These are phyloP conservation scores for Cinnamomum chago DNA, from an alignment of 164 flowering plant species.

Conservation along the genomic window DNA sequence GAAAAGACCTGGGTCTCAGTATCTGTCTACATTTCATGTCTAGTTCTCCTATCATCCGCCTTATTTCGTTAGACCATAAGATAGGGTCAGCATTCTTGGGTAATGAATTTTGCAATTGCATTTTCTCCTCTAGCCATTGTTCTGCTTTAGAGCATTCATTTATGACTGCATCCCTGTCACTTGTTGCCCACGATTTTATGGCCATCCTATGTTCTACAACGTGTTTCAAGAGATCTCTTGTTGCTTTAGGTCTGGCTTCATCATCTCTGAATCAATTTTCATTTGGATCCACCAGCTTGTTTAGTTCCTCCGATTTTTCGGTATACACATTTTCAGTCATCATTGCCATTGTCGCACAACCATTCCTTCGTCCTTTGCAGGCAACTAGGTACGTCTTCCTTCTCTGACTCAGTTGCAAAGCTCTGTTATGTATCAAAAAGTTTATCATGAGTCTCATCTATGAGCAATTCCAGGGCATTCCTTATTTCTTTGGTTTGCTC, in stretches of 20 bases:
- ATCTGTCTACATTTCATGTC: constrained; percentile 43
- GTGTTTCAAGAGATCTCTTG: constrained; percentile 47
- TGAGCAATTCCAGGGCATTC: constrained; percentile 78
- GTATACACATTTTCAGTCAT: constrained; percentile 68
- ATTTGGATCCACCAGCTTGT: constrained; percentile 83
- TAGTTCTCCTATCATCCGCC: constrained; percentile 38
- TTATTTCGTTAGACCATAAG: constrained; percentile 62
- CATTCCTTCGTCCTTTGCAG: constrained; percentile 83
- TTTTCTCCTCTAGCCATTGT: constrained; percentile 64
- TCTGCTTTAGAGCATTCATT: constrained; percentile 71
- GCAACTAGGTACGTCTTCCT: constrained; percentile 57
- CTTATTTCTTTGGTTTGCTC: constrained; percentile 78
- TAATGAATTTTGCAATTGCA: constrained; percentile 54
- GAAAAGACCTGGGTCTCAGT: constrained; percentile 27
- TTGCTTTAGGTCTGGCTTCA: constrained; percentile 66
- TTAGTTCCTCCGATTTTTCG: constrained; percentile 56
- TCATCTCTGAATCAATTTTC: constrained; percentile 77
- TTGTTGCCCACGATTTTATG: constrained; percentile 45
- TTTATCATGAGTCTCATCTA: constrained; percentile 84
- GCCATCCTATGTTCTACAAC: constrained; percentile 52
- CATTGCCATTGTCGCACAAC: constrained; percentile 94
- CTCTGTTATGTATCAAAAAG: constrained; percentile 62
- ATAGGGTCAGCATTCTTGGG: constrained; percentile 70
- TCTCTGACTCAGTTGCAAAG: constrained; percentile 63
- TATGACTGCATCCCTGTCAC: constrained; percentile 53